Conservation (phyloP, 2,329 filamentous ascomycete species). For the Stagonosporopsis rhizophila region DNA sequence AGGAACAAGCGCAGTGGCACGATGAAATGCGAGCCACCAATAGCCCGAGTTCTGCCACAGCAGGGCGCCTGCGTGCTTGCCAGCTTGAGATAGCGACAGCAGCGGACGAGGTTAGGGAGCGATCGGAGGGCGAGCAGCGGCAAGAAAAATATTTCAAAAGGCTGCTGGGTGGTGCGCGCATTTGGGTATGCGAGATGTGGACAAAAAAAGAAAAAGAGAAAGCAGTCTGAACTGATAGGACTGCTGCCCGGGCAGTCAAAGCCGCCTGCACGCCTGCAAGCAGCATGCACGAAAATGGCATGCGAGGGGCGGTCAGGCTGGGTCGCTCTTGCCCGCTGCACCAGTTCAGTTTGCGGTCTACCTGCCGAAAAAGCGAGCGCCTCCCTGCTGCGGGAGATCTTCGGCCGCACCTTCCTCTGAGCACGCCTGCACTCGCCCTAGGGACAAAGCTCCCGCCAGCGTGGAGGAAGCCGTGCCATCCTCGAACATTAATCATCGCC, state of each 20-base stretch:
- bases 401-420: conserved; percentile 27
- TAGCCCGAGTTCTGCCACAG: not conserved
- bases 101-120: not conserved
- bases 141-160: not conserved
- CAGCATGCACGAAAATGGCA: conserved; percentile 4
- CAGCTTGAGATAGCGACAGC: not conserved
- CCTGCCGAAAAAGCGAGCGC: conserved; percentile 26
- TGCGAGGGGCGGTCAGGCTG: conserved; percentile 16
- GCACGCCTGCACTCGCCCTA: conserved; percentile 18
- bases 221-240: no score
- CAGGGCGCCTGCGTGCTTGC: not conserved
- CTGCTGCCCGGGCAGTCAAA: conserved; percentile 14
- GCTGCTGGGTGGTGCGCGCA: not conserved
- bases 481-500: conserved; percentile 33
- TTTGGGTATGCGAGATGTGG: not conserved
- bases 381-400: conserved; percentile 28
- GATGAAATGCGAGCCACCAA: conserved; percentile 2
- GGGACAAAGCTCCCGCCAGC: conserved; percentile 31
- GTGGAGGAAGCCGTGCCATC: conserved; percentile 36
- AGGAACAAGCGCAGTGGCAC: conserved; percentile 1
- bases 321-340: not conserved
- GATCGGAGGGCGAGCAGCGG: not conserved
- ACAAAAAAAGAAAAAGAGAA: not conserved
- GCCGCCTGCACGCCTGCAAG: not conserved
- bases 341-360: conserved; percentile 22